Evolutionary conservation across 805 yeast genomes (phyloP).

Genomic region (Candida germanica): DNA sequence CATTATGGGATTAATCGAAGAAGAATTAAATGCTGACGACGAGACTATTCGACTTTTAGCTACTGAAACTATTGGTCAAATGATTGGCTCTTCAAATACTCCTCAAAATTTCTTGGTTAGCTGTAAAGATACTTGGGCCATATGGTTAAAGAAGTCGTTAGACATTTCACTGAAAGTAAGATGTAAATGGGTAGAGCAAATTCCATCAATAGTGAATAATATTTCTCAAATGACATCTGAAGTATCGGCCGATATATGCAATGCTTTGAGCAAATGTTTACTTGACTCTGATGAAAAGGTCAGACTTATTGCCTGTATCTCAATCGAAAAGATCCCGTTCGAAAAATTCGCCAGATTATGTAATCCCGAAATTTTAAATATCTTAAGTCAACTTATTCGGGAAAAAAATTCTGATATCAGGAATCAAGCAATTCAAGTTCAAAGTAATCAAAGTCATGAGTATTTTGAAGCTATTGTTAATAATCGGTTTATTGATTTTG

Average conservation of each 20-base stretch:
- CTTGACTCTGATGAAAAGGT: conserved; percentile 76
- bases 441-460: conserved; percentile 54
- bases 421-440: conserved; percentile 50
- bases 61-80: conserved; percentile 67
- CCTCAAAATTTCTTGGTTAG: conserved; percentile 43
- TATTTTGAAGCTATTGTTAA: conserved; percentile 24
- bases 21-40: conserved; percentile 73
- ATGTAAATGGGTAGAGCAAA: conserved; percentile 63
- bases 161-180: conserved; percentile 68
- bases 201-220: conserved; percentile 43
- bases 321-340: conserved; percentile 47
- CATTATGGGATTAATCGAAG: conserved; percentile 74
- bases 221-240: conserved; percentile 40
- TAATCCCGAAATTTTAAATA: conserved; percentile 45
- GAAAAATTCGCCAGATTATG: conserved; percentile 48
- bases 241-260: conserved; percentile 33
- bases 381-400: conserved; percentile 62
- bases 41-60: conserved; percentile 62
- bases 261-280: conserved; percentile 64
- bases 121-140: conserved; percentile 59
- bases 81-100: conserved; percentile 37
- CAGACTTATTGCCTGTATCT: conserved; percentile 56
- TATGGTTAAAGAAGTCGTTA: conserved; percentile 72
- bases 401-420: conserved; percentile 70
- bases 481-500: conserved; percentile 27